A percentile compares a stretch with the other conserved stretches of the same genome.
Evolutionary conservation across 2,329 filamentous ascomycete species (phyloP).

Genomic region (Chalaropsis thielavioides): DNA sequence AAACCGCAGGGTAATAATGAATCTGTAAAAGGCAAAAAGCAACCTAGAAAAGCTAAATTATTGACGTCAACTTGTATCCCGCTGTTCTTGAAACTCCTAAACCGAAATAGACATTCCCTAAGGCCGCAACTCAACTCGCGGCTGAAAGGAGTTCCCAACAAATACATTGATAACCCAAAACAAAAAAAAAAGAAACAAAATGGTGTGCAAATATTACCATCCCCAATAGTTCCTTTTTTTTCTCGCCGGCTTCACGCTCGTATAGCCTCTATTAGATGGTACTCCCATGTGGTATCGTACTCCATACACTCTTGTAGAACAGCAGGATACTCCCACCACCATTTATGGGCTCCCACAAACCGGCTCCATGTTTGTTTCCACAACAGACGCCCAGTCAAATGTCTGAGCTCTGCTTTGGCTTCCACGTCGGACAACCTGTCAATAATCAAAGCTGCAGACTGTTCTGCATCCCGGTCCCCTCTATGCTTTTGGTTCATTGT

Average conservation of each 20-base stretch:
- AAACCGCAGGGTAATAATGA: too few relatives aligned
- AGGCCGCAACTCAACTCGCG: too few relatives aligned
- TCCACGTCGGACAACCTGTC: slow-evolving; percentile 21
- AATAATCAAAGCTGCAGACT: background rate
- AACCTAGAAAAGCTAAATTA: background rate
- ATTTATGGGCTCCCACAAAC: slow-evolving; percentile 34
- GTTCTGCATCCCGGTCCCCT: background rate
- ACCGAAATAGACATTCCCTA: background rate
- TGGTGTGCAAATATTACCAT: background rate
- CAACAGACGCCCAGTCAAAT: slow-evolving; percentile 39
- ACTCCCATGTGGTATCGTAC: slow-evolving; percentile 44
- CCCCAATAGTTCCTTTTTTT: background rate
- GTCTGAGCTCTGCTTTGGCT: slow-evolving; percentile 35
- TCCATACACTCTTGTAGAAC: slow-evolving; percentile 41
- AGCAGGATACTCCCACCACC: slow-evolving; percentile 48
- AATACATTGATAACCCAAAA: slow-evolving; percentile 3
- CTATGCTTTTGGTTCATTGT: background rate
- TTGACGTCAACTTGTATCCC: background rate
- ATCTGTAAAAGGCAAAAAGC: too few relatives aligned
- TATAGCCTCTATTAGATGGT: slow-evolving; percentile 40
- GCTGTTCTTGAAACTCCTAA: background rate
- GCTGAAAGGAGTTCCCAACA: too few relatives aligned
- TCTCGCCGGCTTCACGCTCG: slow-evolving; percentile 21
- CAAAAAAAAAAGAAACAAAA: slow-evolving; percentile 8
- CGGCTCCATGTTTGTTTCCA: slow-evolving; percentile 48